Conservation (phyloP, 2,329 filamentous ascomycete species). For the Colletotrichum trifolii region DNA sequence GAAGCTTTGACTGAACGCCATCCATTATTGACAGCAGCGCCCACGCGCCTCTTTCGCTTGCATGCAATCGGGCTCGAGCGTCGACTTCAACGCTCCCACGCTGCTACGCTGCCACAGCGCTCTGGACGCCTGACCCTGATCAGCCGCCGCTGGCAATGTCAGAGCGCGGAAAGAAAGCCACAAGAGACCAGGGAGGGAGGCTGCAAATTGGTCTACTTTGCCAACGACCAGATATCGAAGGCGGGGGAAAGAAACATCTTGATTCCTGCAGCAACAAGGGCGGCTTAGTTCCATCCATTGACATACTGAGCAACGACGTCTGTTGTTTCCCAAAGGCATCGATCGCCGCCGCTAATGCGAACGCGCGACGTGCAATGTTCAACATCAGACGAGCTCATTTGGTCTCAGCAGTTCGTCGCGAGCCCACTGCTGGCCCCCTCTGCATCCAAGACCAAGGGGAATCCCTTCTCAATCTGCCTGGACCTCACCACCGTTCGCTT, state of each 20-base stretch:
- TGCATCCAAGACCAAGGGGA: background rate
- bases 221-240: too few species aligned
- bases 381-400: constrained; percentile 19
- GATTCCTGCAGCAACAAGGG: background rate
- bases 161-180: constrained; percentile 10
- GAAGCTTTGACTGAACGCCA: constrained; percentile 35
- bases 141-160: constrained; percentile 6
- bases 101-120: constrained; percentile 1
- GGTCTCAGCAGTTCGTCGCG: constrained; percentile 13
- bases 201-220: background rate
- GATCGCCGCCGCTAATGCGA: constrained; percentile 29
- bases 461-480: background rate
- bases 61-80: constrained; percentile 31
- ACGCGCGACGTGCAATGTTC: constrained; percentile 7
- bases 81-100: constrained; percentile 27
- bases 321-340: too few species aligned
- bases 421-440: constrained; percentile 1
- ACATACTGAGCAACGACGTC: background rate
- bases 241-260: background rate
- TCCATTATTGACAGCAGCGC: constrained; percentile 28
- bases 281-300: background rate
- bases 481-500: too few species aligned
- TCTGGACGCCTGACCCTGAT: background rate
- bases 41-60: constrained; percentile 29
- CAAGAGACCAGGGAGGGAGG: background rate